Percentiles rank a stretch among this genome's conserved stretches.
Conservation (phyloP, 805 yeast species). For the Candida tammaniensis region DNA sequence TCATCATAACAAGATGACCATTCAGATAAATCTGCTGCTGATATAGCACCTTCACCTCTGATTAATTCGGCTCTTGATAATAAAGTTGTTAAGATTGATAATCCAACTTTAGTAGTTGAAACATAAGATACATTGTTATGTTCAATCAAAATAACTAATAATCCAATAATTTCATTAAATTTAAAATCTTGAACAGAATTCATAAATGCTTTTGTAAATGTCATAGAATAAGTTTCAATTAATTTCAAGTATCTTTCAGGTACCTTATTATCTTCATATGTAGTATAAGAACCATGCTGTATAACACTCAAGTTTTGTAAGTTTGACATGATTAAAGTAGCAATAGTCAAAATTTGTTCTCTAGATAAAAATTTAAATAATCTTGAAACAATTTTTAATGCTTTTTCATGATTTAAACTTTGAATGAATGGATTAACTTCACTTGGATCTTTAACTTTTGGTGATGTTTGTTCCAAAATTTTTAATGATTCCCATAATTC, state of each 20-base stretch:
- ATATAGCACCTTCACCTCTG: conserved; percentile 70
- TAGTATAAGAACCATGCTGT: conserved; percentile 74
- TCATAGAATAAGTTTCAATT: conserved; percentile 74
- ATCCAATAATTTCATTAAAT: conserved; percentile 73
- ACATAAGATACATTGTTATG: conserved; percentile 69
- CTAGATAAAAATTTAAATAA: conserved; percentile 76
- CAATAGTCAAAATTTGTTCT: conserved; percentile 72
- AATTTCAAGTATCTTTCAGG: conserved; percentile 56
- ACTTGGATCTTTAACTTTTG: conserved; percentile 47
- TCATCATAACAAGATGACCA: conserved; percentile 85
- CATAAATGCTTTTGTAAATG: conserved; percentile 81
- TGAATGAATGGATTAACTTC: conserved; percentile 77
- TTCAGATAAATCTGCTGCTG: conserved; percentile 54
- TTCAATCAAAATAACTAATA: conserved; percentile 66
- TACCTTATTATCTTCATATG: conserved; percentile 47
- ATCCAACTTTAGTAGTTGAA: conserved; percentile 73
- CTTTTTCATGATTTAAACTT: conserved; percentile 79
- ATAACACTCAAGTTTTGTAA: conserved; percentile 77
- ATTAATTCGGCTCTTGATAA: conserved; percentile 90
- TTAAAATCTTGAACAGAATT: conserved; percentile 79
- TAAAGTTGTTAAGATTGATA: conserved; percentile 83
- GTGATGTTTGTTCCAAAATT: conserved; percentile 59
- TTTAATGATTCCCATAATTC: conserved; percentile 76
- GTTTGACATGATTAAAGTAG: conserved; percentile 76
- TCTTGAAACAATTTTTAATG: conserved; percentile 85